phyloP scores from a whole-genome alignment of 2,329 filamentous ascomycete genomes.

The Colletotrichum sp. region DNA sequence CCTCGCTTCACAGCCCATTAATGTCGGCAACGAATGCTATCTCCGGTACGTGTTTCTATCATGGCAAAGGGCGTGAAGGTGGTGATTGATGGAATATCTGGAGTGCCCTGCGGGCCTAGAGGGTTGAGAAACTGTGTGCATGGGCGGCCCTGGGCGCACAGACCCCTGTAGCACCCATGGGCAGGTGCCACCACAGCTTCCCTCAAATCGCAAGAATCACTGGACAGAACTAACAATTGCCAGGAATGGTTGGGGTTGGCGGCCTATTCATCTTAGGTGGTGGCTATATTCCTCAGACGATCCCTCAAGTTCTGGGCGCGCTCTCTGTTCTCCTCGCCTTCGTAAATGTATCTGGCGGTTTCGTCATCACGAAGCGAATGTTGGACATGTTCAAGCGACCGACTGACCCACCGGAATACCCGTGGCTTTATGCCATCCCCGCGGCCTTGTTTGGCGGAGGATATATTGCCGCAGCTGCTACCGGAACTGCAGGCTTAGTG shows the following conservation, averaged over 20 bases:
- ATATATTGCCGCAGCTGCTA: conserved; percentile 79
- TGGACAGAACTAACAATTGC: conserved; percentile 19
- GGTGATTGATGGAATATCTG: not conserved
- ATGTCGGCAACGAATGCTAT: conserved; percentile 97
- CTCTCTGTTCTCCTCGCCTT: conserved; percentile 84
- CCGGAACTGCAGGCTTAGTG: conserved; percentile 82
- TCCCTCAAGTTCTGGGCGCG: conserved; percentile 81
- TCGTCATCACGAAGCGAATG: conserved; percentile 93
- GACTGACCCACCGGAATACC: conserved; percentile 87
- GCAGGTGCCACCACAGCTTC: not conserved
- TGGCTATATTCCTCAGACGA: conserved; percentile 75
- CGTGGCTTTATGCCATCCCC: conserved; percentile 84
- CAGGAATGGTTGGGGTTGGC: conserved; percentile 83
- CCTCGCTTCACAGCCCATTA: conserved; percentile 67
- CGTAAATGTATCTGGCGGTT: conserved; percentile 87
- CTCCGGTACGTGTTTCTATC: conserved; percentile 56
- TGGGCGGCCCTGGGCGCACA: not conserved
- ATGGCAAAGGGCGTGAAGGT: not conserved
- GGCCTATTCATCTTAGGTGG: conserved; percentile 90
- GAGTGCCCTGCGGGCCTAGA: accelerated
- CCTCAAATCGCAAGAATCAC: not conserved
- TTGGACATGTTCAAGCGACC: conserved; percentile 88
- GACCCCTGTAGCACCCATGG: accelerated
- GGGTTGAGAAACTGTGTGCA: too few species aligned
- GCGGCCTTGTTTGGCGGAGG: conserved; percentile 80